A percentile compares a stretch with the other conserved stretches of the same genome.
phyloP scores from a whole-genome alignment of 352 stramenopile genomes.

The Pythium brachiatum region DNA sequence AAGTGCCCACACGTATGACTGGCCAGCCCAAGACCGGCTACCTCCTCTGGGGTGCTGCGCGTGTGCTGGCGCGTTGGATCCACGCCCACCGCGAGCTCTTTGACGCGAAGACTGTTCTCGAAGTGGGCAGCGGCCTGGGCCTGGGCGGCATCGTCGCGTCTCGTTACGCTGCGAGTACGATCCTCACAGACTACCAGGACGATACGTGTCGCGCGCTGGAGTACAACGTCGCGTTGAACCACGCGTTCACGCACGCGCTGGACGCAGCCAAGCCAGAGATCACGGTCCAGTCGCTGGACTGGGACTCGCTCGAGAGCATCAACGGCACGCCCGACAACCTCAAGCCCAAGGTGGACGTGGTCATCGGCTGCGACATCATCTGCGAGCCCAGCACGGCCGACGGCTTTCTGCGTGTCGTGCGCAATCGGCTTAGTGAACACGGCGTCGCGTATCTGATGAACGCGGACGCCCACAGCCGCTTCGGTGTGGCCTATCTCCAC shows the following conservation, averaged over 20 bases:
- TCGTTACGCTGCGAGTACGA: conserved; percentile 55
- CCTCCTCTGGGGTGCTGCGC: conserved; percentile 76
- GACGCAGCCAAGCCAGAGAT: conserved; percentile 52
- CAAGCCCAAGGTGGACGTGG: conserved; percentile 62
- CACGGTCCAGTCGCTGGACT: conserved; percentile 63
- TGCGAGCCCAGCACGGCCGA: conserved; percentile 84
- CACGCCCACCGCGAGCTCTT: conserved; percentile 79
- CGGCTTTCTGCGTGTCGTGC: conserved; percentile 80
- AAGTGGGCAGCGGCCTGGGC: conserved; percentile 81
- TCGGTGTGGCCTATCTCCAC: conserved; percentile 75
- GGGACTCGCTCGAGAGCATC: conserved; percentile 72
- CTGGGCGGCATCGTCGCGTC: conserved; percentile 77
- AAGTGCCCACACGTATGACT: conserved; percentile 81
- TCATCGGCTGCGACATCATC: conserved; percentile 88
- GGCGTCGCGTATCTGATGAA: conserved; percentile 85
- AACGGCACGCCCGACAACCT: conserved; percentile 19
- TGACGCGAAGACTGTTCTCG: conserved; percentile 62
- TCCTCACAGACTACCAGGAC: conserved; percentile 82
- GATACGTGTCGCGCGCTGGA: conserved; percentile 72
- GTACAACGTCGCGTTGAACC: conserved; percentile 83
- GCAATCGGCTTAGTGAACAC: conserved; percentile 46
- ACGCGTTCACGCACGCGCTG: conserved; percentile 63
- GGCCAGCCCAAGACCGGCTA: conserved; percentile 86
- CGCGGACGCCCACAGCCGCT: conserved; percentile 83
- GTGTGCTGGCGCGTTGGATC: conserved; percentile 79